These are phyloP conservation scores for Syncephalastrum monosporum DNA, from an alignment of 371 early-diverging fungal species.

Conservation along the genomic window DNA sequence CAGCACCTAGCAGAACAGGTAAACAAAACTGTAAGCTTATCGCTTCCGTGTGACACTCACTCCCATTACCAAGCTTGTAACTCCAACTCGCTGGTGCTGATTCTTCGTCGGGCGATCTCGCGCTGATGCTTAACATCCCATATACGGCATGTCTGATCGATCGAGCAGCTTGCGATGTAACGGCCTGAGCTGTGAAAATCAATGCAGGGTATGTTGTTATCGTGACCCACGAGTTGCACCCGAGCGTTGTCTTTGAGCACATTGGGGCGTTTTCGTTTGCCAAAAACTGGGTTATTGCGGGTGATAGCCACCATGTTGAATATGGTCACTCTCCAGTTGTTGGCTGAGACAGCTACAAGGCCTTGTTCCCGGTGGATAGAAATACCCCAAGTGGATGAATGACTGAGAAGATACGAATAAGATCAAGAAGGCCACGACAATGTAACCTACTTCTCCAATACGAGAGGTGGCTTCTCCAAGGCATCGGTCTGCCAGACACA, in stretches of 20 bases:
- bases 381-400: conserved; percentile 62
- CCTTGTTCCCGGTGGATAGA: conserved; percentile 54
- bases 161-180: conserved; percentile 57
- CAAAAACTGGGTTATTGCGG: conserved; percentile 18
- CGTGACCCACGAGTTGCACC: conserved; percentile 48
- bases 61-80: conserved; percentile 23
- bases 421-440: background rate
- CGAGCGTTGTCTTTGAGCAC: conserved; percentile 12
- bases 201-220: conserved; percentile 63
- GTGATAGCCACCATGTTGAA: conserved; percentile 41
- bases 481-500: conserved; percentile 50
- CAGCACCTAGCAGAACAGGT: conserved; percentile 31
- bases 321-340: conserved; percentile 54
- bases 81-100: conserved; percentile 10
- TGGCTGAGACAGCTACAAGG: conserved; percentile 61
- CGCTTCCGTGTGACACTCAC: background rate
- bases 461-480: conserved; percentile 43
- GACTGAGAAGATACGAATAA: conserved; percentile 15
- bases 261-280: conserved; percentile 10
- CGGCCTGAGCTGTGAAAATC: conserved; percentile 55
- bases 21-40: background rate
- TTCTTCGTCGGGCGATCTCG: conserved; percentile 16
- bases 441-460: conserved; percentile 24
- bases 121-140: conserved; percentile 44
- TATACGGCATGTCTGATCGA: conserved; percentile 49